Conservation (phyloP, 805 yeast species). For the Wickerhamiella qilinensis region DNA sequence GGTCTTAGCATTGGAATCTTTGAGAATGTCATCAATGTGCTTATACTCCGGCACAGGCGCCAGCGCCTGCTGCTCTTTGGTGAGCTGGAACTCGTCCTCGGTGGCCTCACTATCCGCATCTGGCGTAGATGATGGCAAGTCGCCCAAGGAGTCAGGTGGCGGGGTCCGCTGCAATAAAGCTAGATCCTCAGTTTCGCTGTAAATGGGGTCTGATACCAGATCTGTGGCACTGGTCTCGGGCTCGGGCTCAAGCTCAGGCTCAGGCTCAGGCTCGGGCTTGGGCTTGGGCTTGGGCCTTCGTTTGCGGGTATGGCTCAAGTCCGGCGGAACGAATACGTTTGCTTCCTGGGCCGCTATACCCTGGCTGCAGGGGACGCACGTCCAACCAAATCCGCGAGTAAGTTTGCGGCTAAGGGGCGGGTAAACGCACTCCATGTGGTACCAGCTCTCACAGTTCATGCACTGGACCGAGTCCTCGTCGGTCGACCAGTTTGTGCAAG, state of each 20-base stretch:
- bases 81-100: background rate
- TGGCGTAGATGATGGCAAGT: too few species aligned
- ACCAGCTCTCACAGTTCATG: constrained; percentile 53
- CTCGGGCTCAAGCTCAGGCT: too few species aligned
- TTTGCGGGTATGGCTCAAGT: background rate
- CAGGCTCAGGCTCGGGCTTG: too few species aligned
- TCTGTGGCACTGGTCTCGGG: too few species aligned
- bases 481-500: constrained; percentile 77
- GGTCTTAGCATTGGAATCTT: constrained; percentile 1
- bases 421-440: constrained; percentile 70
- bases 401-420: constrained; percentile 75
- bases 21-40: too few species aligned
- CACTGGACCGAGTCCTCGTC: constrained; percentile 60
- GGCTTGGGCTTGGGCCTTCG: background rate
- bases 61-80: background rate
- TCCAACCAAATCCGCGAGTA: constrained; percentile 78
- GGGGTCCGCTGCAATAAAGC: too few species aligned
- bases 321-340: constrained; percentile 2
- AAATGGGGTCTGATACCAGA: too few species aligned
- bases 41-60: constrained; percentile 7
- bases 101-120: background rate
- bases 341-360: too few species aligned
- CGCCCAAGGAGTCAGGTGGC: too few species aligned
- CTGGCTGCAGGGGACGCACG: constrained; percentile 66
- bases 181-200: too few species aligned